phyloP scores from a whole-genome alignment of 2,329 filamentous ascomycete species.

The Cordyceps fumosorosea region DNA sequence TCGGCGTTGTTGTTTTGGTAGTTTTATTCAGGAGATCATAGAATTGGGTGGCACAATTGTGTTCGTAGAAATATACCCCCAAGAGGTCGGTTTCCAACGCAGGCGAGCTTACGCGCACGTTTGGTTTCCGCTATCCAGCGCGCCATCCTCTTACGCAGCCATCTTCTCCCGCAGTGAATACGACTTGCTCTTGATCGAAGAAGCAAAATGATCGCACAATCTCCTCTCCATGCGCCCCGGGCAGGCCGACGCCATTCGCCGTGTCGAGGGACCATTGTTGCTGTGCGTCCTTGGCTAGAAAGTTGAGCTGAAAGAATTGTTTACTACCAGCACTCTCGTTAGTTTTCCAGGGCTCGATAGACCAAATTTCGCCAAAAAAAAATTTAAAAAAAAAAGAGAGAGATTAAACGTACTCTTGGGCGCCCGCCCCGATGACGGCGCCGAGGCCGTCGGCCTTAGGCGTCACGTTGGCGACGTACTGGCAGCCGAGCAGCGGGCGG shows the following conservation, averaged over 20 bases:
- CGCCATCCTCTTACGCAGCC: conserved; percentile 52
- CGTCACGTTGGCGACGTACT: conserved; percentile 66
- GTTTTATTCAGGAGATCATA: background rate
- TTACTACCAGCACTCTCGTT: conserved; percentile 30
- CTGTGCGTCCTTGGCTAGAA: conserved; percentile 43
- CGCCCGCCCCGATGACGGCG: conserved; percentile 58
- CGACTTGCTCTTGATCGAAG: conserved; percentile 51
- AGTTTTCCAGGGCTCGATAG: background rate
- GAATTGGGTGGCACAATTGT: background rate
- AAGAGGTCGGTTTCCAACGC: background rate
- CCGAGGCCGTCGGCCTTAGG: conserved; percentile 52
- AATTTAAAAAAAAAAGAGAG: background rate
- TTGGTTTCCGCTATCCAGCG: conserved; percentile 19
- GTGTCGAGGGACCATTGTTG: conserved; percentile 48
- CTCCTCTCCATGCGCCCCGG: conserved; percentile 57
- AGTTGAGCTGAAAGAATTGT: conserved; percentile 53
- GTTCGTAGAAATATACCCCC: conserved; percentile 8
- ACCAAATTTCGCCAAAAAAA: no score
- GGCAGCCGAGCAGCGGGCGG: conserved; percentile 56
- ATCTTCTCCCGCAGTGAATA: conserved; percentile 55
- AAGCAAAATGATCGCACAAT: conserved; percentile 59
- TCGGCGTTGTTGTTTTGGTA: background rate
- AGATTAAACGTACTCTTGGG: conserved; percentile 52
- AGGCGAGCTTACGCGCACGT: background rate
- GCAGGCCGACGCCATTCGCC: conserved; percentile 51